Percentiles rank a stretch among this genome's conserved stretches.
Conservation (phyloP, 768 basidiomycete species). For the Dacryopinax primogenitus region DNA sequence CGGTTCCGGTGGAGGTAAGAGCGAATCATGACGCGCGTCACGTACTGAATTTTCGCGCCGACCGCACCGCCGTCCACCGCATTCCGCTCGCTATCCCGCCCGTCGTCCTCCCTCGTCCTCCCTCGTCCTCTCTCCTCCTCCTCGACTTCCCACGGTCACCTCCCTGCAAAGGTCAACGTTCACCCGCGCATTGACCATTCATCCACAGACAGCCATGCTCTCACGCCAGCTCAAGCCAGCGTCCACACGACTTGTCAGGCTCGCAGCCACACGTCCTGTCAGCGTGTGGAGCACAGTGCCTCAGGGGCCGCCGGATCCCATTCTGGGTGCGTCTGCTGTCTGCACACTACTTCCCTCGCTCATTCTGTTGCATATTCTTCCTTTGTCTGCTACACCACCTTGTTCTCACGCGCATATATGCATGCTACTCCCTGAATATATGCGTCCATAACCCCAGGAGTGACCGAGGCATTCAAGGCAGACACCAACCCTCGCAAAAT, state of each 20-base stretch:
- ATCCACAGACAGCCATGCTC: not conserved
- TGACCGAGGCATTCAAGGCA: slow-evolving; percentile 93
- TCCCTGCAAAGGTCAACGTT: too few species aligned
- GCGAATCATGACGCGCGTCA: too few species aligned
- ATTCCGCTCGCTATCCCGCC: too few species aligned
- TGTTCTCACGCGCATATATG: not conserved
- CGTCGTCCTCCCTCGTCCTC: too few species aligned
- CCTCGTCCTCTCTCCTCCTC: too few species aligned
- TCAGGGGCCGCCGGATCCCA: slow-evolving; percentile 84
- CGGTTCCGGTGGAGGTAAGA: too few species aligned
- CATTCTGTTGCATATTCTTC: not conserved
- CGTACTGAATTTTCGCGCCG: too few species aligned
- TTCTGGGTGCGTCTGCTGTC: slow-evolving; percentile 50
- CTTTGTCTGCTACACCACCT: slow-evolving; percentile 10
- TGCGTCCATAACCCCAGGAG: slow-evolving; percentile 35
- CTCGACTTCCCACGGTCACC: too few species aligned
- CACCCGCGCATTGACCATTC: too few species aligned
- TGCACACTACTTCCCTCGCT: not conserved
- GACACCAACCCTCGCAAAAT: slow-evolving; percentile 87
- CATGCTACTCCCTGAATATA: not conserved
- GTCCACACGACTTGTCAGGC: not conserved
- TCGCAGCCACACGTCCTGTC: slow-evolving; percentile 27
- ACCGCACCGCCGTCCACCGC: too few species aligned
- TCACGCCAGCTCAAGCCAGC: slow-evolving; percentile 4
- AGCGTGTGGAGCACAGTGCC: slow-evolving; percentile 75